Evolutionary conservation across 1,284 basidiomycete species (phyloP).

Genomic region (Tranzscheliella williamsii): DNA sequence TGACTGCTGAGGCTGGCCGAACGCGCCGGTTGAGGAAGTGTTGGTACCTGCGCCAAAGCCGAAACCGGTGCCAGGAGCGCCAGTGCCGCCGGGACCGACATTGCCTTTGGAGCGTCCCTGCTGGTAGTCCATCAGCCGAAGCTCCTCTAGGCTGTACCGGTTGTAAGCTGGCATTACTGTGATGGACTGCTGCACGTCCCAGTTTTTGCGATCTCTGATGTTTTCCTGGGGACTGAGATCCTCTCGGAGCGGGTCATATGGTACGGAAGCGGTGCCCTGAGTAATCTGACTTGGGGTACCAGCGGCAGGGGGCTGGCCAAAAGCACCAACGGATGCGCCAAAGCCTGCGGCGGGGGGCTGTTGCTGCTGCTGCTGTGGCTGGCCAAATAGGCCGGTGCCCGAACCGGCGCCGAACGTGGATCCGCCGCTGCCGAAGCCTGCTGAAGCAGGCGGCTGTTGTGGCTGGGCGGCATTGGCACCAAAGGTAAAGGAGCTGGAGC

Average conservation of each 20-base stretch:
- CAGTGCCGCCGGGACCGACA: slow-evolving; percentile 35
- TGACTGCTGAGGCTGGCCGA: slow-evolving; percentile 44
- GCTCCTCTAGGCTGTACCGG: slow-evolving; percentile 48
- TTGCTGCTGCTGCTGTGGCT: slow-evolving; percentile 36
- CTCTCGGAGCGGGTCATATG: slow-evolving; percentile 47
- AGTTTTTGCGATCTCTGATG: slow-evolving; percentile 49
- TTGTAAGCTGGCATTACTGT: slow-evolving; percentile 50
- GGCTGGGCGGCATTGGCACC: slow-evolving; percentile 25
- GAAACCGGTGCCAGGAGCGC: slow-evolving; percentile 31
- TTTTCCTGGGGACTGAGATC: slow-evolving; percentile 47
- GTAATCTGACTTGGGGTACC: slow-evolving; percentile 32
- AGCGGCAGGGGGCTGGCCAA: slow-evolving; percentile 24
- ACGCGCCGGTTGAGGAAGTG: slow-evolving; percentile 17
- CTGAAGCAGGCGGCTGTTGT: slow-evolving; percentile 16
- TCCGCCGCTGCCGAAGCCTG: slow-evolving; percentile 44
- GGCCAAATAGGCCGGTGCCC: slow-evolving; percentile 39
- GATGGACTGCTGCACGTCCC: slow-evolving; percentile 52
- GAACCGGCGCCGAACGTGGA: slow-evolving; percentile 3
- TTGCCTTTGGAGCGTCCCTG: slow-evolving; percentile 49
- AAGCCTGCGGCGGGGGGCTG: slow-evolving; percentile 33
- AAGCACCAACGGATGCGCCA: slow-evolving; percentile 24
- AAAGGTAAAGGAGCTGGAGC: slow-evolving; percentile 36
- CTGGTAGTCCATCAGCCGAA: slow-evolving; percentile 51
- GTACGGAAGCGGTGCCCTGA: slow-evolving; percentile 48
- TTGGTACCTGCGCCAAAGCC: slow-evolving; percentile 32